Evolutionary conservation across 768 basidiomycete species (phyloP).

Genomic region (Tricholoma sp.): DNA sequence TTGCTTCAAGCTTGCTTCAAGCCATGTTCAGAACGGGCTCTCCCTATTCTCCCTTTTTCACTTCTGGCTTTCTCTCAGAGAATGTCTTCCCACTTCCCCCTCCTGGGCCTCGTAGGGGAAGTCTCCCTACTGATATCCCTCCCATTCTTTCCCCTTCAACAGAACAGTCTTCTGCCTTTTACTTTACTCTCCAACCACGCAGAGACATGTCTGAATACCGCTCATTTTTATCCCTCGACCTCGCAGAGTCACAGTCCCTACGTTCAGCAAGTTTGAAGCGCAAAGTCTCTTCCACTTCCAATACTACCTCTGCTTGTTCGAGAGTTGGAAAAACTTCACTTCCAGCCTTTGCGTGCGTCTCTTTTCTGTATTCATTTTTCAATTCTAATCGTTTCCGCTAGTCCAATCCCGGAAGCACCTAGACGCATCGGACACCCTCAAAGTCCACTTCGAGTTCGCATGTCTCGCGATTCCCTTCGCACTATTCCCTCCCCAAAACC

Average conservation of each 20-base stretch:
- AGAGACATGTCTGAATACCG: slow-evolving; percentile 37
- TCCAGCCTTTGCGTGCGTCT: slow-evolving; percentile 20
- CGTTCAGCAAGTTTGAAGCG: slow-evolving; percentile 34
- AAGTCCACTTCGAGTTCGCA: slow-evolving; percentile 21
- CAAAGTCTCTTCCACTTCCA: slow-evolving; percentile 20
- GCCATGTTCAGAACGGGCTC: slow-evolving; percentile 38
- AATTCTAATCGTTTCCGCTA: slow-evolving; percentile 13
- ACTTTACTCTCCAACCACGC: slow-evolving; percentile 41
- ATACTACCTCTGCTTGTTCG: slow-evolving; percentile 1
- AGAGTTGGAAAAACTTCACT: slow-evolving; percentile 12
- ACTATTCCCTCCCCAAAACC: slow-evolving; percentile 58
- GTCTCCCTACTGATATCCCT: slow-evolving; percentile 30
- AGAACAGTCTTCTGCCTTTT: slow-evolving; percentile 34
- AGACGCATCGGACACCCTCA: slow-evolving; percentile 10
- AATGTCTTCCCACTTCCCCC: slow-evolving; percentile 14
- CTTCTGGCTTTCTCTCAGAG: slow-evolving; percentile 48
- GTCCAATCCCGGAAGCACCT: slow-evolving; percentile 20
- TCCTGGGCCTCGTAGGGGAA: slow-evolving; percentile 26
- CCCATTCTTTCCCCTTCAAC: slow-evolving; percentile 11
- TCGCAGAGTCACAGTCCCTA: slow-evolving; percentile 47
- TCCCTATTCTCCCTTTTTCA: slow-evolving; percentile 63
- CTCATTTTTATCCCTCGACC: slow-evolving; percentile 67
- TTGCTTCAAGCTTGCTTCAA: no score
- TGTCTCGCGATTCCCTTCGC: slow-evolving; percentile 36
- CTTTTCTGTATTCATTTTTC: not conserved